A percentile compares a stretch with the other conserved stretches of the same genome.
phyloP scores from a whole-genome alignment of 2,329 filamentous ascomycete species.

The Botrytis galanthina region DNA sequence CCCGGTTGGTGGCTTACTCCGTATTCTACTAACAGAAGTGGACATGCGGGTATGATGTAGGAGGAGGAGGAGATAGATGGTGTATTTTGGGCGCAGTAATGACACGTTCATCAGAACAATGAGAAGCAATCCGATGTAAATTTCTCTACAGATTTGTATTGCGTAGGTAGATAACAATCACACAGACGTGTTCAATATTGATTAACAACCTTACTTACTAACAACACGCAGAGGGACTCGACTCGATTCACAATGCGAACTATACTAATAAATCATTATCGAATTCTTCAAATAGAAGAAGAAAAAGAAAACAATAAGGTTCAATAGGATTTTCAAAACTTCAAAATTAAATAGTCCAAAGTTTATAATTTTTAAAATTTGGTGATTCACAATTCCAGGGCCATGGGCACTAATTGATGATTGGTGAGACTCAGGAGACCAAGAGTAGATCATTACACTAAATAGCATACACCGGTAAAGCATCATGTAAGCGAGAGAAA shows the following conservation, averaged over 20 bases:
- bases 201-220: not conserved
- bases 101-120: not conserved
- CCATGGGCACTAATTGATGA: not conserved
- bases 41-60: not conserved
- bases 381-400: not conserved
- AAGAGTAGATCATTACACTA: not conserved
- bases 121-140: not conserved
- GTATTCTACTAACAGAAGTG: not conserved
- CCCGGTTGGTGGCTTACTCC: not conserved
- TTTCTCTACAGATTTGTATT: not conserved
- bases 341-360: not conserved
- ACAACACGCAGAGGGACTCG: not conserved
- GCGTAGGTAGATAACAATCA: not conserved
- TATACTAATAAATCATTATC: not conserved
- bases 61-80: not conserved
- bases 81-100: not conserved
- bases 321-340: not conserved
- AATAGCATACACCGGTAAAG: not conserved
- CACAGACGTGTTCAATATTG: not conserved
- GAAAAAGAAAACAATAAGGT: not conserved
- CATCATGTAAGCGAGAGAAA: not conserved
- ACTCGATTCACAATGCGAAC: not conserved
- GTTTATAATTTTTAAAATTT: not conserved
- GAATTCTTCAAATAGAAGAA: not conserved
- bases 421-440: not conserved